Conservation (phyloP, 2,329 filamentous ascomycete species). For the Stagonosporopsis rhizophila region DNA sequence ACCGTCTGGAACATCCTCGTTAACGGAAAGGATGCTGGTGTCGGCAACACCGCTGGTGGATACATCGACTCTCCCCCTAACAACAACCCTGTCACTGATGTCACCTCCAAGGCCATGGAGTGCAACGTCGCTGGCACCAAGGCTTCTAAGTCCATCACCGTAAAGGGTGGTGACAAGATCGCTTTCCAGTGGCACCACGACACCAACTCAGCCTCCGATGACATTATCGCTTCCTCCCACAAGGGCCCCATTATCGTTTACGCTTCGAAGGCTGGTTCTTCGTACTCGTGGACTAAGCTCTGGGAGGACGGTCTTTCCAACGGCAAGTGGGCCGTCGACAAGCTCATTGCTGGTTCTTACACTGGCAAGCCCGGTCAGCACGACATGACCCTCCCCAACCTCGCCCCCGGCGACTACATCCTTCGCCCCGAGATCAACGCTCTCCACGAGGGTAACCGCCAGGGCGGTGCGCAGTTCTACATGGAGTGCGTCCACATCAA, state of each 20-base stretch:
- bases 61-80: constrained; percentile 58
- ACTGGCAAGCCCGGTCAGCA: constrained; percentile 51
- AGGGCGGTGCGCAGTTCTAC: constrained; percentile 54
- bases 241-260: constrained; percentile 61
- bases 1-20: constrained; percentile 50
- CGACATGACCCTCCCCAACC: constrained; percentile 50
- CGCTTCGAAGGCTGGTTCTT: constrained; percentile 53
- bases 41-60: constrained; percentile 47
- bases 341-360: constrained; percentile 42
- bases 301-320: constrained; percentile 47
- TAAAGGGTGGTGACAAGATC: constrained; percentile 58
- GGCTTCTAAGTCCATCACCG: constrained; percentile 53
- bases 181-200: constrained; percentile 61
- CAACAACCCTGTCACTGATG: constrained; percentile 47
- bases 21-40: constrained; percentile 51
- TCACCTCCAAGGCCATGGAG: constrained; percentile 43
- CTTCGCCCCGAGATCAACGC: constrained; percentile 56
- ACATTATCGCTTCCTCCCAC: constrained; percentile 62
- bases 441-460: constrained; percentile 50
- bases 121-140: constrained; percentile 46
- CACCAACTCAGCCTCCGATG: constrained; percentile 52
- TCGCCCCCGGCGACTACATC: constrained; percentile 53
- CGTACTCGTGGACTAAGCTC: constrained; percentile 59
- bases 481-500: constrained; percentile 54
- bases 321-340: constrained; percentile 50